Percentiles rank a stretch among this genome's conserved stretches.
These are phyloP conservation scores for Mycena chlorophos DNA, from an alignment of 768 basidiomycete genomes.

Conservation along the genomic window DNA sequence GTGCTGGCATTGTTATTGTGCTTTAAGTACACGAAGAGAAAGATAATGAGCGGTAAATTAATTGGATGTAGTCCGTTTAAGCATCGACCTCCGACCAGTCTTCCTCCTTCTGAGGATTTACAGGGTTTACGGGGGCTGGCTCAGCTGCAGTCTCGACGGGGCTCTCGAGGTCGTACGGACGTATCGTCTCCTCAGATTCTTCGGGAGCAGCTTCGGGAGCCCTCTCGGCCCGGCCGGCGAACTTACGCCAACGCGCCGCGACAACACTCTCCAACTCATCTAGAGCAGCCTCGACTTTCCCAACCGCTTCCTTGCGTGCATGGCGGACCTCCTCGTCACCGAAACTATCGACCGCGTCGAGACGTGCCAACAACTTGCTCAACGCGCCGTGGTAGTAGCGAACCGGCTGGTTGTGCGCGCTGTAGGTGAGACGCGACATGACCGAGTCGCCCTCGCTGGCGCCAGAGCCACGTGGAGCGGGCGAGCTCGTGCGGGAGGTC, in stretches of 20 bases:
- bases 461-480: constrained; percentile 20
- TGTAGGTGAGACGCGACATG: constrained; percentile 53
- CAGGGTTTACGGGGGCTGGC: background rate
- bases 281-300: constrained; percentile 55
- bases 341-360: constrained; percentile 62
- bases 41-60: background rate
- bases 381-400: constrained; percentile 64
- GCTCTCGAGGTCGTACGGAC: background rate
- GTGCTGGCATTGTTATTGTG: too few relatives aligned
- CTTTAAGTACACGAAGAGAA: too few relatives aligned
- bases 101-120: constrained; percentile 25
- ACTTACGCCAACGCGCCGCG: constrained; percentile 39
- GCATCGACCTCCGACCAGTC: constrained; percentile 48
- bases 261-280: constrained; percentile 52
- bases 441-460: constrained; percentile 21
- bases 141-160: background rate
- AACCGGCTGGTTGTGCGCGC: constrained; percentile 56
- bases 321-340: constrained; percentile 56
- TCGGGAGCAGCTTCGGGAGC: background rate
- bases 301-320: constrained; percentile 55
- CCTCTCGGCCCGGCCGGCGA: constrained; percentile 23
- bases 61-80: constrained; percentile 10
- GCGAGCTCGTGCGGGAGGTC: constrained; percentile 33
- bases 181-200: background rate
- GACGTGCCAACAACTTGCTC: constrained; percentile 50